Conservation (phyloP, 345 rosid genomes). For the Crucihimalaya himalaica region DNA sequence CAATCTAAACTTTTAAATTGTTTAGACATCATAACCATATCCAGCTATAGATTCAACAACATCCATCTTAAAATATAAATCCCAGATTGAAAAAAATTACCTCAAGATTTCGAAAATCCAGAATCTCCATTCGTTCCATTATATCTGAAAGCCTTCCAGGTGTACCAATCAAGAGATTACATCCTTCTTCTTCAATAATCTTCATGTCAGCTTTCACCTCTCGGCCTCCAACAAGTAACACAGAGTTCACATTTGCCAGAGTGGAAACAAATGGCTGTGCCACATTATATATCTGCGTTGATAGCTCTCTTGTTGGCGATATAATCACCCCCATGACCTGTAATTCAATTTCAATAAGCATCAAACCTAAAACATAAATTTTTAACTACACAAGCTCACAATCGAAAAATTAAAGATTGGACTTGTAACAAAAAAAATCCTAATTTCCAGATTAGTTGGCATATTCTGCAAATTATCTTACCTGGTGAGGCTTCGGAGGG, state of each 20-base stretch:
- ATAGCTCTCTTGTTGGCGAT: slow-evolving; percentile 93
- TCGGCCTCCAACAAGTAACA: slow-evolving; percentile 86
- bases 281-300: slow-evolving; percentile 76
- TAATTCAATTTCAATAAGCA: not conserved
- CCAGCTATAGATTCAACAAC: not conserved
- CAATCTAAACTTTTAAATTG: not conserved
- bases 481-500: slow-evolving; percentile 81
- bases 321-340: slow-evolving; percentile 88
- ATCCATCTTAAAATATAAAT: not conserved
- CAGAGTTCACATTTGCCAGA: slow-evolving; percentile 62
- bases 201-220: slow-evolving; percentile 78
- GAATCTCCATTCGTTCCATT: slow-evolving; percentile 74
- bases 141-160: slow-evolving; percentile 89
- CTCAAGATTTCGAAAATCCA: slow-evolving; percentile 79
- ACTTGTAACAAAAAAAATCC: not conserved
- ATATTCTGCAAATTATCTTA: slow-evolving; percentile 4
- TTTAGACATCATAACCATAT: not conserved
- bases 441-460: not conserved
- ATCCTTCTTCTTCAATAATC: slow-evolving; percentile 80
- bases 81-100: slow-evolving; percentile 36
- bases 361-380: not conserved
- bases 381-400: not conserved
- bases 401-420: not conserved
- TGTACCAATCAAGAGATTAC: slow-evolving; percentile 86
- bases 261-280: slow-evolving; percentile 82